Base-by-base conservation (phyloP, 306 rosid species). In the Senna siamea region DNA sequence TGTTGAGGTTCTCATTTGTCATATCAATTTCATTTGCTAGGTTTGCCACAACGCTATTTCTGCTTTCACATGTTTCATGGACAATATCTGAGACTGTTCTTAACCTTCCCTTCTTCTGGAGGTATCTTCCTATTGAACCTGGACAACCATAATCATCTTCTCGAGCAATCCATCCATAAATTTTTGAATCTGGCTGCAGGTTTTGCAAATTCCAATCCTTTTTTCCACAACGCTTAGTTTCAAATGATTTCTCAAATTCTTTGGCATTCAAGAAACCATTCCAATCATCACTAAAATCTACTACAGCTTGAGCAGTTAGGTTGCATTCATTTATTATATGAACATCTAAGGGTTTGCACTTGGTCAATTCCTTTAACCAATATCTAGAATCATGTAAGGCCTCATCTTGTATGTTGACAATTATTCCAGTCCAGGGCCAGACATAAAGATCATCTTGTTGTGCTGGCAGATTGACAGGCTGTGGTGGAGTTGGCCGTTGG, bases 361-460 rank as follows among this genome's bases (percentile, higher is more conserved):
- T 88, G 9, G 87, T 64, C 47, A 88, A 86, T 58, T 71, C 85
- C 68, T 82, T 74, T 79, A 88, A 37, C 97, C 95, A 94, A 55
- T 87, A 75, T 19, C 53, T 74, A 71, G 97, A 75, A 75, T 87
- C 89, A 41, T 77, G 69, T 19, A 63, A 23, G 6, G 1, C 70
- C 38, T 82, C 71, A 23, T 61, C 66, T 66, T 46, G 44, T 40
- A 94, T 81, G 77, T 89, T 89, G 22, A 89, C 85, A 58, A 94
- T 41, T 12, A 94, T 79, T 54, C 97, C 96, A 37, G 88, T 94
- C 99, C 99, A 94, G 3, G 99, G 99, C 99, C 97, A 94, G 53
- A 90, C 96, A 43, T 85, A 92, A 4, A 78, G 83, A 26, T 92
- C 89, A 48, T 83, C 92, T 69, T 71, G 78, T 58, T 80, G 85